Evolutionary conservation across 192 early-diverging fungal genomes (phyloP).

Genomic region (Backusella morwellensis): DNA sequence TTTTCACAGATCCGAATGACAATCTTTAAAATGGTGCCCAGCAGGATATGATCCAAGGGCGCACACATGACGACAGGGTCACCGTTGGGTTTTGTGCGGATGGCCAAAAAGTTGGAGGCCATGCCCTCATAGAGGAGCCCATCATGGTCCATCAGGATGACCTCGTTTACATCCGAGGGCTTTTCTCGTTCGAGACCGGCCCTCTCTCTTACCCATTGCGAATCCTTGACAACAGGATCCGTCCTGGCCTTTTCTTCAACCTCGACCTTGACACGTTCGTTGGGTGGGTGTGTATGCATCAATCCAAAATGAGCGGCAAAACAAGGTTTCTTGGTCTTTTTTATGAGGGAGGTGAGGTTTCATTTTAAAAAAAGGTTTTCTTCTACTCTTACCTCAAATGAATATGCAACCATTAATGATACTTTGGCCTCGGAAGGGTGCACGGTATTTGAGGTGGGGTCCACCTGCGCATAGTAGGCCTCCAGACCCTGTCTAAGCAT

Average conservation of each 20-base stretch:
- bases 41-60: conserved; percentile 53
- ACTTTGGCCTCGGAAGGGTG: conserved; percentile 48
- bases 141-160: conserved; percentile 53
- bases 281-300: conserved; percentile 19
- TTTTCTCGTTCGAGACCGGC: conserved; percentile 36
- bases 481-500: conserved; percentile 44
- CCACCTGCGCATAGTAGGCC: conserved; percentile 43
- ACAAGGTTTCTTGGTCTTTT: conserved; percentile 21
- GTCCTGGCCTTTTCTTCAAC: conserved; percentile 53
- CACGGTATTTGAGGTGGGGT: conserved; percentile 10
- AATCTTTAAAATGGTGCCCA: conserved; percentile 65
- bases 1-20: conserved; percentile 55
- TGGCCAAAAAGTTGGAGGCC: conserved; percentile 66
- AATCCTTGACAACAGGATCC: conserved; percentile 62
- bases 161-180: conserved; percentile 54
- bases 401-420: conserved; percentile 57
- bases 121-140: conserved; percentile 67
- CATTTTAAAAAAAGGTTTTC: neutral
- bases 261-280: conserved; percentile 37
- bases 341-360: neutral
- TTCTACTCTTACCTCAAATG: conserved; percentile 40
- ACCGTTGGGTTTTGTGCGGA: conserved; percentile 28
- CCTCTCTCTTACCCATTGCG: conserved; percentile 71
- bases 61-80: conserved; percentile 47
- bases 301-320: conserved; percentile 36